A percentile compares a stretch with the other conserved stretches of the same genome.
Evolutionary conservation across 2,329 filamentous ascomycete genomes (phyloP).

Genomic region (Plenodomus tracheiphilus): DNA sequence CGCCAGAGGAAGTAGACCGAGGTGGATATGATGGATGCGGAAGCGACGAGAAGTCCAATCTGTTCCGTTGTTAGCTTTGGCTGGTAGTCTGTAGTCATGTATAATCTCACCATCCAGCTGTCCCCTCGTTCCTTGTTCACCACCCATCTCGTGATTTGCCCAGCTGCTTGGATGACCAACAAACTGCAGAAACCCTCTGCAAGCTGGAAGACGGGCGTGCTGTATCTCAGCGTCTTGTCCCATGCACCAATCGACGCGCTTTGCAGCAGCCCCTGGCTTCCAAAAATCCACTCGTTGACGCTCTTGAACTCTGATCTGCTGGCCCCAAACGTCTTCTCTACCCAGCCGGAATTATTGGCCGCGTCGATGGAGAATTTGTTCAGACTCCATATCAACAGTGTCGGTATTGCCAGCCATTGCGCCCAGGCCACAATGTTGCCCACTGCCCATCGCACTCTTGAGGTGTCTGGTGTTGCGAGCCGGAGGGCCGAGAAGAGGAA

Average conservation of each 20-base stretch:
- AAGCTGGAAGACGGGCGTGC: conserved; percentile 91
- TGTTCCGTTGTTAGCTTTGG: conserved; percentile 50
- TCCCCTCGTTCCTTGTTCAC: conserved; percentile 93
- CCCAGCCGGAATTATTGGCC: conserved; percentile 72
- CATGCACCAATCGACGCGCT: conserved; percentile 79
- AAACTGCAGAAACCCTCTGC: conserved; percentile 96
- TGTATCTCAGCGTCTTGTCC: conserved; percentile 87
- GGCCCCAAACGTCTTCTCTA: conserved; percentile 74
- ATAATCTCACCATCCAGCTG: conserved; percentile 81
- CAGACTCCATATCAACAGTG: conserved; percentile 89
- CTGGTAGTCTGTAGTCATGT: background rate
- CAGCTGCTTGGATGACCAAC: conserved; percentile 90
- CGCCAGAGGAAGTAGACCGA: conserved; percentile 96
- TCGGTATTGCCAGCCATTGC: conserved; percentile 86
- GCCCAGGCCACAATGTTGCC: conserved; percentile 70
- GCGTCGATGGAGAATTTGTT: conserved; percentile 93
- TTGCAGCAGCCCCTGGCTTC: conserved; percentile 80
- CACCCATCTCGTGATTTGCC: conserved; percentile 91
- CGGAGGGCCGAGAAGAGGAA: conserved; percentile 81
- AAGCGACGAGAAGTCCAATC: conserved; percentile 86
- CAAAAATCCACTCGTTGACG: conserved; percentile 84
- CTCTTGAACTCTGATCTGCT: conserved; percentile 66
- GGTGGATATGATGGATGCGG: conserved; percentile 88
- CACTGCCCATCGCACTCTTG: conserved; percentile 72
- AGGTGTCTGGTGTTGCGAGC: conserved; percentile 77